A percentile compares a stretch with the other conserved stretches of the same genome.
These are phyloP conservation scores for Coemansia sp. DNA, from an alignment of 192 early-diverging fungal species.

Conservation along the genomic window DNA sequence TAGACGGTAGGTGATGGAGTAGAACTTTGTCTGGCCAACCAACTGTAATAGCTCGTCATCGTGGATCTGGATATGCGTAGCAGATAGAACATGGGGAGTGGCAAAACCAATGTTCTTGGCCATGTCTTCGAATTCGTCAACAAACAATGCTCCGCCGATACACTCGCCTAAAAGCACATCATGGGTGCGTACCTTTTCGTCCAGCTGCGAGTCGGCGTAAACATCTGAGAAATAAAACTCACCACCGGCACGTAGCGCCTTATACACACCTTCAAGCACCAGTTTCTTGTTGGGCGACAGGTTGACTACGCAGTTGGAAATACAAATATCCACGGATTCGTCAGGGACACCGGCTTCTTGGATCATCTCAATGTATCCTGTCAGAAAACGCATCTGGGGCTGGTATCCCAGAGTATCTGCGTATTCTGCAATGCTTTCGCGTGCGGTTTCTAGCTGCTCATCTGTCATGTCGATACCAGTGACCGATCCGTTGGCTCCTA, in stretches of 20 bases:
- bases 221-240: constrained; percentile 52
- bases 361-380: constrained; percentile 50
- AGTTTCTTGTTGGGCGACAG: constrained; percentile 51
- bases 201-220: constrained; percentile 40
- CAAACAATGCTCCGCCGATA: constrained; percentile 29
- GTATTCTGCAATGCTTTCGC: constrained; percentile 11
- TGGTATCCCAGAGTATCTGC: constrained; percentile 32
- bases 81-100: not conserved
- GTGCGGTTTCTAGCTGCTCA: constrained; percentile 44
- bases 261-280: constrained; percentile 39
- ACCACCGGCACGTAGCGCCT: constrained; percentile 27
- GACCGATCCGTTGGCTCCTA: constrained; percentile 39
- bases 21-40: constrained; percentile 7
- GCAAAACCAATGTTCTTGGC: not conserved
- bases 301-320: constrained; percentile 51
- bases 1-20: constrained; percentile 1
- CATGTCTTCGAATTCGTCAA: constrained; percentile 6
- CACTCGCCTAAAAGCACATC: constrained; percentile 46
- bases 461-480: constrained; percentile 55
- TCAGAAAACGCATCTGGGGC: constrained; percentile 37
- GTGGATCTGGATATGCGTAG: constrained; percentile 10
- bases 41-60: constrained; percentile 37
- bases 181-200: constrained; percentile 28
- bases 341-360: constrained; percentile 11
- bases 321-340: constrained; percentile 41